A percentile compares a stretch with the other conserved stretches of the same genome.
Evolutionary conservation across 257 asterid genomes (phyloP).

Genomic region (Capsicum rhomboideum): DNA sequence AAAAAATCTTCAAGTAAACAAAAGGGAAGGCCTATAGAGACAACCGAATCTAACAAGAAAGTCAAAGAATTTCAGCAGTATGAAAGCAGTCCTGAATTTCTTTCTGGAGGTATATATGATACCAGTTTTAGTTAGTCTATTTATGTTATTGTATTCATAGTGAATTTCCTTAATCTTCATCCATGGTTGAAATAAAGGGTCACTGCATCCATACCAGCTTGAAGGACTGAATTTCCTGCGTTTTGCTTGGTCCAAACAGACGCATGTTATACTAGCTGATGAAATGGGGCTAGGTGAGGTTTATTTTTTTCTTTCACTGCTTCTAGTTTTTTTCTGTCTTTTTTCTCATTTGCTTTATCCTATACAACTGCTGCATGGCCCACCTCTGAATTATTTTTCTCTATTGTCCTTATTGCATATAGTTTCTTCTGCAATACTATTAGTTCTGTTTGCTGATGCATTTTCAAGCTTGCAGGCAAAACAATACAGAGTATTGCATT

Average conservation of each 20-base stretch:
- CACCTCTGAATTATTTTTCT: not conserved
- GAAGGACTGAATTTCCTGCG: conserved; percentile 99
- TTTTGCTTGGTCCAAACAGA: conserved; percentile 93
- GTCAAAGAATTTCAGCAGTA: conserved; percentile 83
- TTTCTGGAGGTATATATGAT: conserved; percentile 62
- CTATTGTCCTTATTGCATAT: not conserved
- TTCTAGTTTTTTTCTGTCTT: not conserved
- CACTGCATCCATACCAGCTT: conserved; percentile 97
- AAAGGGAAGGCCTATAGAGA: conserved; percentile 46
- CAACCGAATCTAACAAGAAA: conserved; percentile 53
- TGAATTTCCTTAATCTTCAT: not conserved
- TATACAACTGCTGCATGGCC: not conserved
- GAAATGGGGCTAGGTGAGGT: conserved; percentile 75
- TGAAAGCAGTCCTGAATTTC: conserved; percentile 86
- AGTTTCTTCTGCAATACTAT: not conserved
- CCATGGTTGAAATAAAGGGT: conserved; percentile 39
- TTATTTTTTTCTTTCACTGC: conserved; percentile 5
- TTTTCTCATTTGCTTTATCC: conserved; percentile 2
- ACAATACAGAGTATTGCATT: conserved; percentile 98
- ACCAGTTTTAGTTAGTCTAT: not conserved
- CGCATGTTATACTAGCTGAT: conserved; percentile 98
- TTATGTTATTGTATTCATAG: not conserved
- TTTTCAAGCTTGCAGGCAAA: conserved; percentile 57
- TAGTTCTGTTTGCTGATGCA: conserved; percentile 7
- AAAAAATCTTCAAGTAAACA: conserved; percentile 48